Percentiles rank a stretch among this genome's conserved stretches.
Conservation (phyloP, 805 yeast species). For the Nakazawaea wickerhamii region DNA sequence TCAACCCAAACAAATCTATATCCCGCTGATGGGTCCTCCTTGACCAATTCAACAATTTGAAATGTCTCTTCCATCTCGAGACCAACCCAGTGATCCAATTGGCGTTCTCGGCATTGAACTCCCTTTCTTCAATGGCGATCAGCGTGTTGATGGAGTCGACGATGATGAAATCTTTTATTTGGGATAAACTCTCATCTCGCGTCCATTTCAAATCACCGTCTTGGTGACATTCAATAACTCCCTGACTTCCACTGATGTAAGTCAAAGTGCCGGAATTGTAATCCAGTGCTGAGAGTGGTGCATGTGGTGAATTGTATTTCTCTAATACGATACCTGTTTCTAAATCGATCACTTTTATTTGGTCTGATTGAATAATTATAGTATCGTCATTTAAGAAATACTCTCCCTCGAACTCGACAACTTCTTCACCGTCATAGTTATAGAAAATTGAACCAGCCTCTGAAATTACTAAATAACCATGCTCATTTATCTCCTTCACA, state of each 20-base stretch:
- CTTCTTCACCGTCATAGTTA: neutral
- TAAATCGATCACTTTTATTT: conserved; percentile 19
- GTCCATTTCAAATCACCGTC: conserved; percentile 31
- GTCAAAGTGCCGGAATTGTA: conserved; percentile 11
- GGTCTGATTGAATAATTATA: conserved; percentile 6
- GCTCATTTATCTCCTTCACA: conserved; percentile 10
- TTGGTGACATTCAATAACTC: conserved; percentile 16
- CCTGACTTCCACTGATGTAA: conserved; percentile 15
- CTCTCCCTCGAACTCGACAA: neutral
- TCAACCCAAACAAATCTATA: conserved; percentile 37
- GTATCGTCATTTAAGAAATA: neutral
- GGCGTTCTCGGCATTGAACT: conserved; percentile 26
- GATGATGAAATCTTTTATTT: conserved; percentile 30
- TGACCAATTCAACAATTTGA: conserved; percentile 16
- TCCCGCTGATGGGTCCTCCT: conserved; percentile 16
- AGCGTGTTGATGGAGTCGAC: conserved; percentile 21
- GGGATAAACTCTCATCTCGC: conserved; percentile 37
- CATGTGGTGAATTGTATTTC: too few species aligned
- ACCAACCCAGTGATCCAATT: conserved; percentile 26
- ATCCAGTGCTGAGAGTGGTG: too few species aligned
- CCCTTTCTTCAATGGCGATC: conserved; percentile 21
- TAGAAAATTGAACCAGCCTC: too few species aligned
- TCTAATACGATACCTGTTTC: conserved; percentile 17
- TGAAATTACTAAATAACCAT: neutral
- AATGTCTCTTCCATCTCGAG: conserved; percentile 19